phyloP scores from a whole-genome alignment of 805 yeast species.

The Hanseniaspora thailandica region DNA sequence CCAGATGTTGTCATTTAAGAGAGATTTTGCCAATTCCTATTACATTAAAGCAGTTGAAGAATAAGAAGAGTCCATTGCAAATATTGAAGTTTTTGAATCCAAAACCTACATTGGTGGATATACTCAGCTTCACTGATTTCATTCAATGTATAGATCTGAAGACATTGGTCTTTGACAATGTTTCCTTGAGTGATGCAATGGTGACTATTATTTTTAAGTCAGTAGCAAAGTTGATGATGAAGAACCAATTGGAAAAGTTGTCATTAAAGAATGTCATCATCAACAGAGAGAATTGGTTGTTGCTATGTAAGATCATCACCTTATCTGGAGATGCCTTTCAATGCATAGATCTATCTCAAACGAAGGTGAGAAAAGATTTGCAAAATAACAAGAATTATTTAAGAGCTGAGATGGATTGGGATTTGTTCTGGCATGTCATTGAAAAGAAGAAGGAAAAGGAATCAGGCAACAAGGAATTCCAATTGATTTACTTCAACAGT shows the following conservation, averaged over 20 bases:
- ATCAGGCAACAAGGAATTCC: background rate
- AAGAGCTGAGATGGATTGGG: constrained; percentile 77
- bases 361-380: constrained; percentile 28
- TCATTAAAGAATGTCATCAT: constrained; percentile 71
- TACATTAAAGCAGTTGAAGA: constrained; percentile 67
- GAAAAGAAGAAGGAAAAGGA: constrained; percentile 8
- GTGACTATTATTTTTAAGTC: constrained; percentile 46
- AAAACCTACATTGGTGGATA: constrained; percentile 79
- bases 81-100: constrained; percentile 67
- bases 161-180: constrained; percentile 68
- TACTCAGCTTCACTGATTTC: constrained; percentile 80
- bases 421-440: constrained; percentile 37
- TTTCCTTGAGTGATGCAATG: constrained; percentile 62
- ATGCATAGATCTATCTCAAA: constrained; percentile 61
- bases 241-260: constrained; percentile 59
- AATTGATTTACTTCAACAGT: constrained; percentile 12
- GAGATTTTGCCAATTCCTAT: constrained; percentile 90
- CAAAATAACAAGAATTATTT: constrained; percentile 27
- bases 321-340: constrained; percentile 42
- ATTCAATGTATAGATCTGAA: constrained; percentile 60
- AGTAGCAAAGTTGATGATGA: constrained; percentile 39
- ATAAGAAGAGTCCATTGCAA: constrained; percentile 41
- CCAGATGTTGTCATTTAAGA: constrained; percentile 84
- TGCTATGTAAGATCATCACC: constrained; percentile 62
- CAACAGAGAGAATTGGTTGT: constrained; percentile 62